These are phyloP conservation scores for Pelargonium exstipulatum DNA, from an alignment of 441 rosid species.

Conservation along the genomic window DNA sequence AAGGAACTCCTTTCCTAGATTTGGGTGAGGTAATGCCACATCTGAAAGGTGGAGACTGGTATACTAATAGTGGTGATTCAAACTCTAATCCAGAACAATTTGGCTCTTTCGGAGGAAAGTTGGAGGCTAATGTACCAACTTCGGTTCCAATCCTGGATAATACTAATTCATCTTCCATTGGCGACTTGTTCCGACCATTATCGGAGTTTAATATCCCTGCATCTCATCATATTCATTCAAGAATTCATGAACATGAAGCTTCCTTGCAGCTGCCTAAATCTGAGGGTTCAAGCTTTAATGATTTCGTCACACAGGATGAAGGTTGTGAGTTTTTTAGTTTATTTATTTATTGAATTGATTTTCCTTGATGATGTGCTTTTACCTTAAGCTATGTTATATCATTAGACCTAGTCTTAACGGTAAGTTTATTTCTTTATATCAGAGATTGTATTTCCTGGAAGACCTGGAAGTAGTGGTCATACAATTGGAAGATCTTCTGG, in stretches of 20 bases:
- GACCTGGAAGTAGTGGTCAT: conserved; percentile 48
- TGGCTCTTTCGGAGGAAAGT: conserved; percentile 31
- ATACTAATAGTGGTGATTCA: conserved; percentile 20
- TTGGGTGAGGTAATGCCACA: conserved; percentile 55
- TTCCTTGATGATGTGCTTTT: conserved; percentile 1
- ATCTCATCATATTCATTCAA: conserved; percentile 33
- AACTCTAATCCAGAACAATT: conserved; percentile 34
- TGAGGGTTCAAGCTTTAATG: conserved; percentile 42
- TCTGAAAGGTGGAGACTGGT: conserved; percentile 28
- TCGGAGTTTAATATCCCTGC: conserved; percentile 25
- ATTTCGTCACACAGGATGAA: conserved; percentile 54
- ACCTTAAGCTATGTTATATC: not conserved
- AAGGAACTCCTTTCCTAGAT: conserved; percentile 48
- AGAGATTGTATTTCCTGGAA: conserved; percentile 76
- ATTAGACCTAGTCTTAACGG: not conserved
- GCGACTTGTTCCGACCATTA: conserved; percentile 24
- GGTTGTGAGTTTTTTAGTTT: conserved; percentile 34
- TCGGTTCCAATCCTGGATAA: conserved; percentile 30
- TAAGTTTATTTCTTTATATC: conserved; percentile 15
- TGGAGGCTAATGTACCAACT: conserved; percentile 31
- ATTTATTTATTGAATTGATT: conserved; percentile 6
- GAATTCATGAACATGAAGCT: conserved; percentile 37
- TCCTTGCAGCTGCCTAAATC: conserved; percentile 32
- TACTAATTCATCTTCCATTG: conserved; percentile 27
- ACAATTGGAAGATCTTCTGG: conserved; percentile 36